These are phyloP conservation scores for Anthracocystis walkeri DNA, from an alignment of 1,284 basidiomycete genomes.

Conservation along the genomic window DNA sequence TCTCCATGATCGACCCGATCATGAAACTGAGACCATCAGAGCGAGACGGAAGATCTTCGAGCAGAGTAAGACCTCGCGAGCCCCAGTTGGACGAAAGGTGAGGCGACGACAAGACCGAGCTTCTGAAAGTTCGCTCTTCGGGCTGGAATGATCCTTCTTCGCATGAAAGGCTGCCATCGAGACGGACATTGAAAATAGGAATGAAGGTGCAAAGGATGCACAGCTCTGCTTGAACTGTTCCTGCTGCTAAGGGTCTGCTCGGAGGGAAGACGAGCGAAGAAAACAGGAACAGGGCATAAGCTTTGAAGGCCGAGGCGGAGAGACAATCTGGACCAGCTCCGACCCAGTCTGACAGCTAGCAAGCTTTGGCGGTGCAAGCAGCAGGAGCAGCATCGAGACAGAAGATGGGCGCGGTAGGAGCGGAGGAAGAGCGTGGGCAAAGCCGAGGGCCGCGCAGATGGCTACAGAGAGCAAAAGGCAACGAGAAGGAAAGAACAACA, in stretches of 20 bases:
- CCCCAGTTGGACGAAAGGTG: neutral
- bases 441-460: constrained; percentile 13
- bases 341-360: constrained; percentile 25
- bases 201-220: too few relatives aligned
- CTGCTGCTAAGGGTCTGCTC: constrained; percentile 1
- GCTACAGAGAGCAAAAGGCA: neutral
- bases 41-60: neutral
- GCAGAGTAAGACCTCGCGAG: too few relatives aligned
- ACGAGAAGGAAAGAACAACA: constrained; percentile 11
- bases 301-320: constrained; percentile 36
- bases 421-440: constrained; percentile 18
- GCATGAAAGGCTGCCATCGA: constrained; percentile 28
- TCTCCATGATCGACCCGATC: constrained; percentile 1
- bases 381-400: neutral
- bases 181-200: constrained; percentile 22
- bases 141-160: constrained; percentile 7
- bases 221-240: constrained; percentile 2
- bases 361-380: neutral
- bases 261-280: constrained; percentile 3
- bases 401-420: neutral
- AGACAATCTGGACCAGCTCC: constrained; percentile 13
- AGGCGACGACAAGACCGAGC: constrained; percentile 9
- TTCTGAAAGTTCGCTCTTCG: constrained; percentile 20
- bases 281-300: neutral
- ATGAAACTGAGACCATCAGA: neutral